Base-by-base conservation (phyloP, 2,329 filamentous ascomycete genomes). In the Phialocephala sp. region DNA sequence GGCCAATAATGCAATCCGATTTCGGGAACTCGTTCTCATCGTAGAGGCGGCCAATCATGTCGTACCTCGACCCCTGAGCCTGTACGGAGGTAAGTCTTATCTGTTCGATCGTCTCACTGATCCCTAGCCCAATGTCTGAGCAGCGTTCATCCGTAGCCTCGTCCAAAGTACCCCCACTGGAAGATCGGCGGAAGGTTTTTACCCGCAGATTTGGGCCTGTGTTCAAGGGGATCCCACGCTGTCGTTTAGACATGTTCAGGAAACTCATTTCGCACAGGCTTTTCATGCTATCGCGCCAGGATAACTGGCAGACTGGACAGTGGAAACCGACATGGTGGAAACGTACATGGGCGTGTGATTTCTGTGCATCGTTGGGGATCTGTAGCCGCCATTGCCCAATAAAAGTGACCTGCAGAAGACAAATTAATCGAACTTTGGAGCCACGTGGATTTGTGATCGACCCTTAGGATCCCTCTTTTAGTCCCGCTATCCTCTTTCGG, bases 221-320 rank as follows among this genome's bases (percentile, higher is more conserved):
- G 52, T 4, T 32, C 41, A 18, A 27, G 59, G 43, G 6, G n/a
- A n/a, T n/a, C 22, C 43, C 36, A 12, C 55, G 58, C 45, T 22
- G 55, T 47, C 22, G 60, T 41, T 52, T 63, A n/a, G 50, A 41
- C 36, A 27, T 35, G 18, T 57, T 41, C n/a, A 32, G 14, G 37
- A 59, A 57, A 22, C 35, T 65, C 58, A 58, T 61, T 45, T 65
- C 63, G 63, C 15, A 43, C 41, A 43, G 41, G 41, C 41, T 43
- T 41, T n/a, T 15, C 15, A 43, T 43, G 15, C n/a, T 50, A 24
- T 50, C 45, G 20, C 1, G 45, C 50, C 45, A 50, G n/a, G n/a
- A 20, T 5, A 50, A n/a, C 45, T 14, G 37, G 37, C 2, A 41
- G 4, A 41, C 15, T 18, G 27, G 27, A 32, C 27, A 32, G 27